Evolutionary conservation across 176 grass and related monocot genomes (phyloP), one percentile per base, ranked within the genome.

Genomic region (Saccharum officinarum): DNA sequence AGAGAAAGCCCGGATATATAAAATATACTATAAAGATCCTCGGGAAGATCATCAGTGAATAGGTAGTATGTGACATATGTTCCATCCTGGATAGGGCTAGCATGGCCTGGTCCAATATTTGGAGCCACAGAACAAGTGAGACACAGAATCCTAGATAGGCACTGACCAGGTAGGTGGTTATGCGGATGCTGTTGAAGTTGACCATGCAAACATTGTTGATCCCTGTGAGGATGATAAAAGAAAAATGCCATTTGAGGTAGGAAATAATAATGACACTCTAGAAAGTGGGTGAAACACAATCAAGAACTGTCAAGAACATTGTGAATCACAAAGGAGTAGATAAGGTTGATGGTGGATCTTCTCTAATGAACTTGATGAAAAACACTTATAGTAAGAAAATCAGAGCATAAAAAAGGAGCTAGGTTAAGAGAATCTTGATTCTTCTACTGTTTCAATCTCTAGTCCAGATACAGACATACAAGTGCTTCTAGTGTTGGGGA

Each of bases 301-400:
- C 39, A 40, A 5, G 39, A 40, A 7, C 1, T 8, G 7, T 40
- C 39, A 40, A 40, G 6, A 40, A 40, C 39, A 40, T 40, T 40
- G 7, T 40, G 39, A 40, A 40, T 40, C 39, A 40, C 39, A 40
- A 8, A 40, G 39, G 39, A 40, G 39, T 40, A 40, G 39, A 40
- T 3, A 40, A 40, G 39, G 39, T 40, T 40, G 39, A 40, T 71
- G 95, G 90, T 47, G 84, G 81, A 61, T 89, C 85, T 90, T 93
- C 89, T 86, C 79, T 92, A 30, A 92, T 88, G 77, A 80, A 79
- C 45, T 92, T 83, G 91, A 75, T 92, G 76, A 40, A 90, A n/a
- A 92, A 49, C 75, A 76, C 68, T 54, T 65, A 10, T 40, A 40
- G 7, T 42, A 90, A 92, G 83, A 98, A 90, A 88, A 33, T 57